These are phyloP conservation scores for Potentilla sterilis DNA, from an alignment of 306 rosid genomes.

Conservation along the genomic window DNA sequence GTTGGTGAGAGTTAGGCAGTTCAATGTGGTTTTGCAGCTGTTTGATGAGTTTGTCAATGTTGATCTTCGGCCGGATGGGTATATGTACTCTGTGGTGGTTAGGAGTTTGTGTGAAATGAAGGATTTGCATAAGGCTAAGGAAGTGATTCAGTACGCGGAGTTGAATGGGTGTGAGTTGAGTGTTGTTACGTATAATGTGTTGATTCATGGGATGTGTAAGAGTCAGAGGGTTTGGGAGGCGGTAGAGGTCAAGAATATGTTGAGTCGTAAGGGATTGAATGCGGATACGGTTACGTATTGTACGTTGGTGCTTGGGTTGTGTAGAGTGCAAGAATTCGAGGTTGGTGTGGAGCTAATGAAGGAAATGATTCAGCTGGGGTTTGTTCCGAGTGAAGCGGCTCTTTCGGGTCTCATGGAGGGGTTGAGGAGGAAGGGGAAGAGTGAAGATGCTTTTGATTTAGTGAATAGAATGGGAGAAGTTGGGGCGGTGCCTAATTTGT, in stretches of 20 bases:
- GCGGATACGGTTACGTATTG: constrained; percentile 75
- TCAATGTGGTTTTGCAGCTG: constrained; percentile 52
- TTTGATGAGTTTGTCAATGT: constrained; percentile 57
- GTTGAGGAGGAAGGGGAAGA: constrained; percentile 57
- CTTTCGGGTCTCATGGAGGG: constrained; percentile 70
- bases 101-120: constrained; percentile 69
- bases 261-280: constrained; percentile 65
- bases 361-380: constrained; percentile 71
- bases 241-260: constrained; percentile 48
- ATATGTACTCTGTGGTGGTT: constrained; percentile 60
- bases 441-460: constrained; percentile 56
- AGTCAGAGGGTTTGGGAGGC: constrained; percentile 60
- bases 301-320: constrained; percentile 67
- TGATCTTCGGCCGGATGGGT: constrained; percentile 61
- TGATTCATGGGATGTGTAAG: constrained; percentile 82
- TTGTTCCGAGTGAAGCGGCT: constrained; percentile 68
- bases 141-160: constrained; percentile 57
- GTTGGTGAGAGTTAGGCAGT: constrained; percentile 62
- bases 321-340: constrained; percentile 56
- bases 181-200: constrained; percentile 67
- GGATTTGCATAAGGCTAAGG: constrained; percentile 60
- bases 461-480: constrained; percentile 53
- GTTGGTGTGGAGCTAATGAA: constrained; percentile 48
- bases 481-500: constrained; percentile 62
- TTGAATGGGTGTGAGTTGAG: constrained; percentile 42